These are phyloP conservation scores for Amanita molliuscula DNA, from an alignment of 768 basidiomycete species.

Conservation along the genomic window DNA sequence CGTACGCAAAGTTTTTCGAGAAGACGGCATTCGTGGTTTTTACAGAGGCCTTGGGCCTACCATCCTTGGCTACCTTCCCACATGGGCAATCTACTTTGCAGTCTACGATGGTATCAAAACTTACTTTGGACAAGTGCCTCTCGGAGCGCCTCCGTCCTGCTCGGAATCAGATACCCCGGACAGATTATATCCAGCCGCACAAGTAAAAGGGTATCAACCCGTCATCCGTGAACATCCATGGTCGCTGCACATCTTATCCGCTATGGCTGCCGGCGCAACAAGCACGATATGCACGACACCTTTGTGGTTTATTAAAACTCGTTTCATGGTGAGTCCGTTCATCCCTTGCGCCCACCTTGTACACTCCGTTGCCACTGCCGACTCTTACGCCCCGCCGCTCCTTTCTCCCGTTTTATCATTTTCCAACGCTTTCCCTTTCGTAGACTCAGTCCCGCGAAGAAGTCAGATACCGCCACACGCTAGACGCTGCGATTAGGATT, in stretches of 20 bases:
- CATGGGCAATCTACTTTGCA: conserved; percentile 98
- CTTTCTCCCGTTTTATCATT: background rate
- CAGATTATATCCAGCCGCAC: conserved; percentile 69
- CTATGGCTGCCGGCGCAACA: conserved; percentile 90
- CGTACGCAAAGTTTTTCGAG: conserved; percentile 31
- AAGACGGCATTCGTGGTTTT: conserved; percentile 79
- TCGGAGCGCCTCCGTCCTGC: conserved; percentile 18
- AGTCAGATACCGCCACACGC: conserved; percentile 75
- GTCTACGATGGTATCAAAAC: conserved; percentile 96
- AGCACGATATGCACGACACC: conserved; percentile 95
- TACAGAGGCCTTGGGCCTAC: conserved; percentile 98
- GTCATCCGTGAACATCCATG: conserved; percentile 73
- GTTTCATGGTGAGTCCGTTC: conserved; percentile 74
- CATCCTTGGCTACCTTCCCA: conserved; percentile 91
- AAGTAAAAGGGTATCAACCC: conserved; percentile 80
- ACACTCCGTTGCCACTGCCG: background rate
- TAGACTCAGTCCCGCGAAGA: conserved; percentile 81
- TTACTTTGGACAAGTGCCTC: conserved; percentile 58
- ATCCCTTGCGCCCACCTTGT: background rate
- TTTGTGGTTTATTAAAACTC: conserved; percentile 97
- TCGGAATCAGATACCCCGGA: conserved; percentile 19
- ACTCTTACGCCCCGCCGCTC: too few relatives aligned
- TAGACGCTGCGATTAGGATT: conserved; percentile 84
- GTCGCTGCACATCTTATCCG: conserved; percentile 85
- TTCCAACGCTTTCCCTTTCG: conserved; percentile 5